A percentile compares a stretch with the other conserved stretches of the same genome.
phyloP scores from a whole-genome alignment of 495 filamentous ascomycete species.

The Rhizodiscina lignyota region DNA sequence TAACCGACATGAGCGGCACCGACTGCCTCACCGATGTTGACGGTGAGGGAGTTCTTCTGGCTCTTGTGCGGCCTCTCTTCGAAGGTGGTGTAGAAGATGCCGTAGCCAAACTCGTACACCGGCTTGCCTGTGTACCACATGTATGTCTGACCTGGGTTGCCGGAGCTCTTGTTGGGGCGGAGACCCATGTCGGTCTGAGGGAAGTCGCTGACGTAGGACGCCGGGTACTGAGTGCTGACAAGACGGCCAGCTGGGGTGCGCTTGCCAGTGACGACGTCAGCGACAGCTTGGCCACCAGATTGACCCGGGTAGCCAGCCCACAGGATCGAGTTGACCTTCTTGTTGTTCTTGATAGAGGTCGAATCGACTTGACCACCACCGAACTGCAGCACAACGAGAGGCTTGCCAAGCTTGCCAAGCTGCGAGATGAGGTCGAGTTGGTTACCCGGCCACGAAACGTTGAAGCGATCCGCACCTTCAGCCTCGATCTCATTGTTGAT shows the following conservation, averaged over 20 bases:
- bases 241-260: slow-evolving; percentile 2
- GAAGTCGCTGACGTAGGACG: neutral
- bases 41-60: neutral
- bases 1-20: neutral
- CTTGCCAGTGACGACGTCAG: neutral
- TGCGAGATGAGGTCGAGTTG: neutral
- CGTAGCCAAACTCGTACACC: neutral
- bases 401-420: neutral
- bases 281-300: slow-evolving; percentile 1
- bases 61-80: neutral
- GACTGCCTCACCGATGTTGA: neutral
- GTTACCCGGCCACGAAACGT: slow-evolving; percentile 38
- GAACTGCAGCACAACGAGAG: slow-evolving; percentile 1
- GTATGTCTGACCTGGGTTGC: slow-evolving; percentile 1
- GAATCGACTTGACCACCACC: slow-evolving; percentile 3
- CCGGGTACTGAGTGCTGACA: slow-evolving; percentile 3
- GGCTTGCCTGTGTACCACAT: slow-evolving; percentile 1
- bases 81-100: slow-evolving; percentile 2
- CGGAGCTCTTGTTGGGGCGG: slow-evolving; percentile 2
- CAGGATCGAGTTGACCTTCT: neutral
- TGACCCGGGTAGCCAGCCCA: slow-evolving; percentile 5
- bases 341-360: neutral
- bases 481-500: slow-evolving; percentile 40
- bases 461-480: slow-evolving; percentile 35
- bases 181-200: slow-evolving; percentile 3